phyloP scores from a whole-genome alignment of 1,284 basidiomycete genomes.

The Vanrija sp. region DNA sequence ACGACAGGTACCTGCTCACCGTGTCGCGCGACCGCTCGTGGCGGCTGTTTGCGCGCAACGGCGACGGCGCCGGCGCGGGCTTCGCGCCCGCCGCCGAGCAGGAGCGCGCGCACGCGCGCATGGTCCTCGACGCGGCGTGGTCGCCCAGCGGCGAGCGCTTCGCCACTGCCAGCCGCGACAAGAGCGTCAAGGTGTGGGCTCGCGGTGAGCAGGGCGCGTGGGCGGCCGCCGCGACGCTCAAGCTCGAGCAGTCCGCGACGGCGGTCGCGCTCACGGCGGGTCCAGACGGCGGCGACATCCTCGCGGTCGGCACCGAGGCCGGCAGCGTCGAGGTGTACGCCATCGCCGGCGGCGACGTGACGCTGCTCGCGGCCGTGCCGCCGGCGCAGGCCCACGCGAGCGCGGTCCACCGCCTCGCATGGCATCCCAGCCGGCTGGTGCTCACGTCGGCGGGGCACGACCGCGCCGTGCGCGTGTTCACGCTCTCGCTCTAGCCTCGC shows the following conservation, averaged over 20 bases:
- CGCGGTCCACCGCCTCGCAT: slow-evolving; percentile 46
- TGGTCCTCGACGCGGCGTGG: slow-evolving; percentile 96
- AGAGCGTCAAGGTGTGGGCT: slow-evolving; percentile 61
- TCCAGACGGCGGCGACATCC: slow-evolving; percentile 17
- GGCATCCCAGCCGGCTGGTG: slow-evolving; percentile 20
- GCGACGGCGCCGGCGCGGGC: slow-evolving; percentile 33
- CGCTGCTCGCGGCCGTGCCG: slow-evolving; percentile 16
- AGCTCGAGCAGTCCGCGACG: slow-evolving; percentile 45
- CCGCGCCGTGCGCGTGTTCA: slow-evolving; percentile 45
- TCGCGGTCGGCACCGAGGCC: slow-evolving; percentile 50
- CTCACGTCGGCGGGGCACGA: slow-evolving; percentile 51
- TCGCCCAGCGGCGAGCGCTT: slow-evolving; percentile 64
- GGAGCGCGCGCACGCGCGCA: slow-evolving; percentile 82
- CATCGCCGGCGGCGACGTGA: slow-evolving; percentile 8
- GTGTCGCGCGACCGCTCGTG: slow-evolving; percentile 90
- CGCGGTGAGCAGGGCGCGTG: neutral
- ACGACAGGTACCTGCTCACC: slow-evolving; percentile 72
- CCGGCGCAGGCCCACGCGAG: slow-evolving; percentile 39
- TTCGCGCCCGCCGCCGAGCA: slow-evolving; percentile 60
- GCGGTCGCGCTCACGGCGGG: slow-evolving; percentile 37
- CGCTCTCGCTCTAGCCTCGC: slow-evolving; percentile 8
- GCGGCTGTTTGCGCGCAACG: slow-evolving; percentile 64
- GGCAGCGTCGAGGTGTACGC: slow-evolving; percentile 41
- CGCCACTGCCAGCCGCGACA: slow-evolving; percentile 91
- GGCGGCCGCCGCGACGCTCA: slow-evolving; percentile 27